Percentiles rank a stretch among this genome's conserved stretches.
These are phyloP conservation scores for Blastobotrys capitulatus DNA, from an alignment of 1,139 yeast genomes.

Conservation along the genomic window DNA sequence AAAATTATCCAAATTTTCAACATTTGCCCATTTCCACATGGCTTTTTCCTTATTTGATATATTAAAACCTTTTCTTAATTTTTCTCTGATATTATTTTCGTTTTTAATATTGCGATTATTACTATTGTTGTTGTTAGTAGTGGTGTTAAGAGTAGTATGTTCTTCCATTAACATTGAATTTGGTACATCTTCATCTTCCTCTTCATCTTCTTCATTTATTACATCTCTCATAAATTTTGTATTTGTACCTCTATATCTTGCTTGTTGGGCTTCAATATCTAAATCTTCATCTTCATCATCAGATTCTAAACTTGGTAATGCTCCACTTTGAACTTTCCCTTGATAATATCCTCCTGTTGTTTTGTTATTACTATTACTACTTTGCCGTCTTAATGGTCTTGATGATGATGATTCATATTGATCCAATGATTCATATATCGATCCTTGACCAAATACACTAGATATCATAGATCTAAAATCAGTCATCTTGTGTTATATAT, in stretches of 20 bases:
- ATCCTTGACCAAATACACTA: conserved; percentile 11
- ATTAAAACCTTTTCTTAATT: background rate
- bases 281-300: conserved; percentile 10
- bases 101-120: background rate
- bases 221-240: background rate
- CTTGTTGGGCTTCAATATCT: conserved; percentile 6
- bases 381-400: too few species aligned
- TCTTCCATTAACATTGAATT: conserved; percentile 9
- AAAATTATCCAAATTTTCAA: conserved; percentile 82
- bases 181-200: conserved; percentile 5
- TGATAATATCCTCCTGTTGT: background rate
- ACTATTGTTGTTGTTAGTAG: background rate
- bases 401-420: too few species aligned
- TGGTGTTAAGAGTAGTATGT: background rate
- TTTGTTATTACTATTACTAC: background rate
- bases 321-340: conserved; percentile 3
- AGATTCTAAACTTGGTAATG: conserved; percentile 6
- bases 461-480: conserved; percentile 1
- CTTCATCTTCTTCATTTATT: background rate
- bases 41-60: conserved; percentile 57
- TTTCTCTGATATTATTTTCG: background rate
- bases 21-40: conserved; percentile 93
- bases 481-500: background rate
- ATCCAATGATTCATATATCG: conserved; percentile 11
- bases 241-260: background rate